Evolutionary conservation across 257 asterid genomes (phyloP).

Genomic region (Petrea volubilis): DNA sequence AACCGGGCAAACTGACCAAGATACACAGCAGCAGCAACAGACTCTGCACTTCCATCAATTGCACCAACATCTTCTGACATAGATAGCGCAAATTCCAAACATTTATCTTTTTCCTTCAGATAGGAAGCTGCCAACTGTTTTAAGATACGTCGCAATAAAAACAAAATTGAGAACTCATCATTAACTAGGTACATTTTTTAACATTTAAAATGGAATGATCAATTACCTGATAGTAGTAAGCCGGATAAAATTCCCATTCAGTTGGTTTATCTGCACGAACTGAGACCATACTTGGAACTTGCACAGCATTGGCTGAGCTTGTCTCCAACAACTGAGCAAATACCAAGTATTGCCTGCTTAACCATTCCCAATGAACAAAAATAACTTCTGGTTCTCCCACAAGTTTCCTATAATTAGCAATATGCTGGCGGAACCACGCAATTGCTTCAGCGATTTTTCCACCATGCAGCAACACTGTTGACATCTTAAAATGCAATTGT

Average conservation of each 20-base stretch:
- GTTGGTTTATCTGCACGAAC: conserved; percentile 73
- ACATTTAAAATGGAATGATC: conserved; percentile 16
- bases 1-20: conserved; percentile 91
- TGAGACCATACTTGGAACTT: conserved; percentile 45
- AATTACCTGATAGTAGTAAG: conserved; percentile 85
- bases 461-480: conserved; percentile 84
- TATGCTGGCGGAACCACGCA: conserved; percentile 80
- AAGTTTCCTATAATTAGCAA: conserved; percentile 65
- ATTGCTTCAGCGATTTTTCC: conserved; percentile 90
- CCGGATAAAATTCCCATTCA: conserved; percentile 83
- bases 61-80: conserved; percentile 65
- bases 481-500: conserved; percentile 86
- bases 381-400: conserved; percentile 71
- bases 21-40: conserved; percentile 75
- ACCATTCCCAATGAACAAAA: conserved; percentile 98
- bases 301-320: conserved; percentile 54
- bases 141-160: conserved; percentile 20
- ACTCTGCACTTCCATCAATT: conserved; percentile 66
- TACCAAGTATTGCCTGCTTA: conserved; percentile 85
- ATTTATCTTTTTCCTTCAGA: conserved; percentile 72
- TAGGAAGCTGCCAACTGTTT: conserved; percentile 87
- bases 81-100: conserved; percentile 74
- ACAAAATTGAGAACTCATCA: conserved; percentile 8
- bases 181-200: neutral
- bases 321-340: conserved; percentile 93